Base-by-base conservation (phyloP, 441 rosid species). In the Gossypium schwendimanii region DNA sequence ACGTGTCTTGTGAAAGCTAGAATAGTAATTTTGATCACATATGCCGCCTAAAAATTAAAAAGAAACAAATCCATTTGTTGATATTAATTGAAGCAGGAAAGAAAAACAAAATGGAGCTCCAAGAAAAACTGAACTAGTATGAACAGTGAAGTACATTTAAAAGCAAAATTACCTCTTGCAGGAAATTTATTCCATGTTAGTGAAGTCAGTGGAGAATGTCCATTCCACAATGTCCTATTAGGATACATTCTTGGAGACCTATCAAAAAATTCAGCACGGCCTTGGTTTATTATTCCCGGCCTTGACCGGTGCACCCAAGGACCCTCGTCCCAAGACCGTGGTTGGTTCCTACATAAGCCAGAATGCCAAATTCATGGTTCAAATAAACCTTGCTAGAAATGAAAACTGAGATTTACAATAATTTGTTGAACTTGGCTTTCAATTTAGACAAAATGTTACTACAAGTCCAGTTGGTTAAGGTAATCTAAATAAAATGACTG, bases 1-100 rank as follows among this genome's bases (percentile, higher is more conserved):
- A 0, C 81, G 83, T 3, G 84, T 84, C 75, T 70, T 84, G 85
- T 95, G 98, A 77, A 83, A 84, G 44, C 89, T 88, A 7, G 99
- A 95, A 58, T 89, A 90, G 84, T 78, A 87, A 80, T 84, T 81
- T 77, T 67, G 81, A 49, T 69, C 72, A 44, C 75, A 72, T 50
- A 70, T 61, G 45, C 8, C 59, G 62, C 86, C 86, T 81, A 77
- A 77, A 45, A 78, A 62, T 17, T 26, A 59, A 20, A 74, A 53
- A 14, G 36, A 77, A 52, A 58, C 31, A n/a, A 14, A 31, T 47
- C 41, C 12, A 24, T 14, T 45, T 21, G 28, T 2, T 47, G 9
- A n/a, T 66, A 47, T 7, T n/a, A 66, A 24, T 21, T 1, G 3
- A 14, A 24, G 69, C 59, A 70, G 23, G 26, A 2, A 67, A 39